A percentile compares a stretch with the other conserved stretches of the same genome.
These are phyloP conservation scores for Biscogniauxia marginata DNA, from an alignment of 2,329 filamentous ascomycete genomes.

Conservation along the genomic window DNA sequence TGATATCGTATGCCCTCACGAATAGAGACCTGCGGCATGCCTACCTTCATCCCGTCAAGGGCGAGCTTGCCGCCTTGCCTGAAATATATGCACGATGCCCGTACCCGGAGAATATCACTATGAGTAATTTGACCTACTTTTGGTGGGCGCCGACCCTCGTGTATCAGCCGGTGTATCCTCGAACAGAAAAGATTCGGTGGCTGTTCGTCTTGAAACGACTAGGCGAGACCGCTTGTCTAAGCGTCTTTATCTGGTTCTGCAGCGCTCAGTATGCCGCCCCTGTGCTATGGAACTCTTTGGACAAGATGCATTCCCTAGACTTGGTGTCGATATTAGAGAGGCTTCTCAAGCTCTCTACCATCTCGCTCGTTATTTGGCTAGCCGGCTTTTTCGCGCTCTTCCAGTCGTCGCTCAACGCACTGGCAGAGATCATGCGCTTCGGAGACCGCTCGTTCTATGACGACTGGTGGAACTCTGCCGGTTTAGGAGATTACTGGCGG, in stretches of 20 bases:
- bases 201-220: slow-evolving; percentile 81
- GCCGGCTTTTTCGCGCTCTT: slow-evolving; percentile 97
- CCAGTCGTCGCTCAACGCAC: slow-evolving; percentile 85
- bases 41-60: slow-evolving; percentile 71
- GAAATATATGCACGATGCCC: slow-evolving; percentile 80
- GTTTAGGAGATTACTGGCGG: slow-evolving; percentile 86
- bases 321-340: slow-evolving; percentile 81
- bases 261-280: slow-evolving; percentile 93
- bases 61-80: slow-evolving; percentile 69
- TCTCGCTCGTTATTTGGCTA: slow-evolving; percentile 94
- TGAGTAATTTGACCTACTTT: slow-evolving; percentile 87
- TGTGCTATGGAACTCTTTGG: slow-evolving; percentile 83
- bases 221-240: slow-evolving; percentile 72
- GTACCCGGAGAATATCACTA: slow-evolving; percentile 88
- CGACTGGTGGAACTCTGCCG: slow-evolving; percentile 96
- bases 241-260: slow-evolving; percentile 91
- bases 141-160: slow-evolving; percentile 97
- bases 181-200: slow-evolving; percentile 80
- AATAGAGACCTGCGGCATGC: slow-evolving; percentile 94
- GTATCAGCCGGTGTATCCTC: slow-evolving; percentile 95
- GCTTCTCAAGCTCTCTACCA: slow-evolving; percentile 91
- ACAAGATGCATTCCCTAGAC: slow-evolving; percentile 80
- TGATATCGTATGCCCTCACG: slow-evolving; percentile 91
- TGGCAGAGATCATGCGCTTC: slow-evolving; percentile 87
- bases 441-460: slow-evolving; percentile 94